Evolutionary conservation across 2,329 filamentous ascomycete species (phyloP).

Genomic region (Penicillium olsonii): DNA sequence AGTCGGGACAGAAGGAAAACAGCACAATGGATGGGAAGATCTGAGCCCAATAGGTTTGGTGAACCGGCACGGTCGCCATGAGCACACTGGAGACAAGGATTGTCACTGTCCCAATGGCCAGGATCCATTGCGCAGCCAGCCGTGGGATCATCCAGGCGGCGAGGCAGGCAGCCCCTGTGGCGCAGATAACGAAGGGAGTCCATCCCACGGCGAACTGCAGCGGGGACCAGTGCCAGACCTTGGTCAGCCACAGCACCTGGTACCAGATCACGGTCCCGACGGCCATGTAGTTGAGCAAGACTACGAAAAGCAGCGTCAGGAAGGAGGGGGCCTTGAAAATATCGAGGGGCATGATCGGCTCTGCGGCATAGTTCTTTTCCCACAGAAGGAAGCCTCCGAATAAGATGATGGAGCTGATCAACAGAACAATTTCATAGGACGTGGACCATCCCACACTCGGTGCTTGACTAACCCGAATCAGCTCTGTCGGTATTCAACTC

Average conservation of each 20-base stretch:
- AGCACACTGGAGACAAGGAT: conserved; percentile 35
- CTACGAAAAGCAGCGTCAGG: conserved; percentile 44
- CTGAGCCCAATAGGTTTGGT: conserved; percentile 49
- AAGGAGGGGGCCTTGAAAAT: conserved; percentile 52
- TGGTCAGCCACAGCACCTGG: conserved; percentile 47
- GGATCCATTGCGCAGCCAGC: conserved; percentile 51
- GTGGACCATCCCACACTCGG: conserved; percentile 49
- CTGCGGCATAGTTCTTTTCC: conserved; percentile 42
- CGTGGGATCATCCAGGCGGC: conserved; percentile 52
- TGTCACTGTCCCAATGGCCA: conserved; percentile 46
- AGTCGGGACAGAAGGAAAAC: conserved; percentile 48
- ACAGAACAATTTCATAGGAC: conserved; percentile 44
- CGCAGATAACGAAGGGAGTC: conserved; percentile 46
- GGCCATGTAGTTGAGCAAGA: conserved; percentile 51
- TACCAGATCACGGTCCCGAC: conserved; percentile 54
- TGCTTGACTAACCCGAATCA: conserved; percentile 38
- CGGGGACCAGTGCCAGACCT: conserved; percentile 45
- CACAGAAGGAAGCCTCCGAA: conserved; percentile 40
- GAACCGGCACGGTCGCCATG: conserved; percentile 48
- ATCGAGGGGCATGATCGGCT: conserved; percentile 50
- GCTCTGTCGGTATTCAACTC: background rate
- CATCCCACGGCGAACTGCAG: conserved; percentile 44
- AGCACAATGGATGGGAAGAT: conserved; percentile 44
- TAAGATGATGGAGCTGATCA: conserved; percentile 41
- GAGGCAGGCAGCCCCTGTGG: conserved; percentile 38